phyloP scores from a whole-genome alignment of 2,329 filamentous ascomycete genomes.

The Phyllosticta citriasiana region DNA sequence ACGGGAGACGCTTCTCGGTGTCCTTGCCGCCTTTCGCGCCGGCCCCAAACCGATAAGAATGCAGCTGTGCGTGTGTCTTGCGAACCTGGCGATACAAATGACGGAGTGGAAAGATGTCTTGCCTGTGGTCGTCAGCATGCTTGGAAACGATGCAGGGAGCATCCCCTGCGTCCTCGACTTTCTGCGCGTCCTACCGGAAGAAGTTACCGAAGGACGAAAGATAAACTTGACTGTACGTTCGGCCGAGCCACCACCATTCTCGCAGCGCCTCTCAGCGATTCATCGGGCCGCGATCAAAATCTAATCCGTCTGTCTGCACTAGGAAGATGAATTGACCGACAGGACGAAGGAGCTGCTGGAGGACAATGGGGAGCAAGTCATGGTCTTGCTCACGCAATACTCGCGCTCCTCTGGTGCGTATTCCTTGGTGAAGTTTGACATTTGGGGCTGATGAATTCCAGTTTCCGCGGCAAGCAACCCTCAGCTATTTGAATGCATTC shows the following conservation, averaged over 20 bases:
- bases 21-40: slow-evolving; percentile 70
- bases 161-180: slow-evolving; percentile 90
- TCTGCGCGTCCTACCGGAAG: slow-evolving; percentile 90
- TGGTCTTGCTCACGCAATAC: slow-evolving; percentile 81
- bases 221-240: slow-evolving; percentile 97
- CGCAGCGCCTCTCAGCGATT: slow-evolving; percentile 26
- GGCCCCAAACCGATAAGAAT: slow-evolving; percentile 71
- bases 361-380: slow-evolving; percentile 80
- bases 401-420: slow-evolving; percentile 77
- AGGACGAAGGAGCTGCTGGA: slow-evolving; percentile 84
- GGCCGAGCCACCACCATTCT: slow-evolving; percentile 39
- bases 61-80: slow-evolving; percentile 89
- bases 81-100: slow-evolving; percentile 94
- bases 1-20: slow-evolving; percentile 71
- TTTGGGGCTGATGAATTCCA: slow-evolving; percentile 24
- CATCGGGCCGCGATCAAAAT: slow-evolving; percentile 26
- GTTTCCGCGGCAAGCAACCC: slow-evolving; percentile 74
- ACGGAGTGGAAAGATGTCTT: slow-evolving; percentile 90
- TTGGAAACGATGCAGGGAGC: slow-evolving; percentile 67
- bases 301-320: slow-evolving; percentile 33
- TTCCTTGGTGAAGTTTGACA: not conserved
- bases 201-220: slow-evolving; percentile 98
- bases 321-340: slow-evolving; percentile 89
- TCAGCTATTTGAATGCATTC: slow-evolving; percentile 87
- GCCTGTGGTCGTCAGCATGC: slow-evolving; percentile 64